A percentile compares a stretch with the other conserved stretches of the same genome.
Conservation (phyloP, 169 alveolate species). For the Plasmodium ovale region DNA sequence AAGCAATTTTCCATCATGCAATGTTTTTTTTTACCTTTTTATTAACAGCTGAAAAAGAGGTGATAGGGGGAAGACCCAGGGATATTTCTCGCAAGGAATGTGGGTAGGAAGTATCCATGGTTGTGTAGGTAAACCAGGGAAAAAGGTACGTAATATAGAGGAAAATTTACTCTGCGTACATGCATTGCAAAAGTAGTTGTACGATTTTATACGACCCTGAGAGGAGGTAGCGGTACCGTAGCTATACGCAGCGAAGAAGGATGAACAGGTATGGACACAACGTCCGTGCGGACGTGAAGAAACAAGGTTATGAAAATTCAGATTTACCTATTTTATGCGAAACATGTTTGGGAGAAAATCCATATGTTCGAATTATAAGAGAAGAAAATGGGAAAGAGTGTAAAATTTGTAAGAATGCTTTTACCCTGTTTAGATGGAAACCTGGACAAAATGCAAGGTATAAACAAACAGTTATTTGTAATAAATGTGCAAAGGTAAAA, state of each 20-base stretch:
- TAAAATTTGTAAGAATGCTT: constrained; percentile 97
- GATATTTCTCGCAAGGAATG: too few relatives aligned
- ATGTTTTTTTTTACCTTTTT: too few relatives aligned
- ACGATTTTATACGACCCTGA: too few relatives aligned
- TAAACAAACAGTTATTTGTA: constrained; percentile 97
- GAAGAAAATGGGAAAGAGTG: constrained; percentile 96
- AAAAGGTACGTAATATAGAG: too few relatives aligned
- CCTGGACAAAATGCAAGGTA: constrained; percentile 96
- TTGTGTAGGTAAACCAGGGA: too few relatives aligned
- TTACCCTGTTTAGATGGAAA: constrained; percentile 98
- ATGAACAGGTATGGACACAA: constrained; percentile 90
- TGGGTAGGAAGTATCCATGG: too few relatives aligned
- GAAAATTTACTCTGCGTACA: too few relatives aligned
- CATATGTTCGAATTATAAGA: constrained; percentile 96
- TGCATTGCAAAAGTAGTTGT: too few relatives aligned
- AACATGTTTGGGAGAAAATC: constrained; percentile 98
- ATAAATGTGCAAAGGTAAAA: constrained; percentile 97
- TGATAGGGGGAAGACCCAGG: too few relatives aligned
- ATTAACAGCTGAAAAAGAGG: too few relatives aligned
- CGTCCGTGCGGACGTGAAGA: constrained; percentile 85
- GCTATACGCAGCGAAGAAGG: not conserved
- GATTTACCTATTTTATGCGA: constrained; percentile 98
- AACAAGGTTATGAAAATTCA: constrained; percentile 90
- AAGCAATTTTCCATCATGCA: too few relatives aligned
- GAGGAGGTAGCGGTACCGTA: not conserved